Percentiles rank a stretch among this genome's conserved stretches.
Evolutionary conservation across 345 rosid species (phyloP).

Genomic region (Populus davidiana): DNA sequence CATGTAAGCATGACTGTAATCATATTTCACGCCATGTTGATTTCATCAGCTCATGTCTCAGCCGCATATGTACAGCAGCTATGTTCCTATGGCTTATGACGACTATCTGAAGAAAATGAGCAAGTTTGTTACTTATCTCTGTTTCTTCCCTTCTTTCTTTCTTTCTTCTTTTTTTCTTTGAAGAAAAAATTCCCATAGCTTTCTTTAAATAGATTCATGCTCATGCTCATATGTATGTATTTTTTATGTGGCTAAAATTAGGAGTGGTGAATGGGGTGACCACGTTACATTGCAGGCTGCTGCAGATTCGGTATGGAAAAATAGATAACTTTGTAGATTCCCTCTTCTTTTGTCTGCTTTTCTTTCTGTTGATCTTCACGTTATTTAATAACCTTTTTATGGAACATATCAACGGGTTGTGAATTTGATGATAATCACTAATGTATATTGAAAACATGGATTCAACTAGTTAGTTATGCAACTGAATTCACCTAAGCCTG

Average conservation of each 20-base stretch:
- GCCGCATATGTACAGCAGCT: constrained; percentile 45
- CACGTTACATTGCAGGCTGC: constrained; percentile 74
- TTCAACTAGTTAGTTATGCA: neutral
- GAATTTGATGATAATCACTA: neutral
- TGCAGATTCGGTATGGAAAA: constrained; percentile 47
- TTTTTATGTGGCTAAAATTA: constrained; percentile 17
- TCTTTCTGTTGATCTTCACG: neutral
- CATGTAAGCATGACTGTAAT: neutral
- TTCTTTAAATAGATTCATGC: neutral
- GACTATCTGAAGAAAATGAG: constrained; percentile 61
- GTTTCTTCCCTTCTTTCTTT: neutral
- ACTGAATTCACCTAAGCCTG: neutral
- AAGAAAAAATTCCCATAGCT: neutral
- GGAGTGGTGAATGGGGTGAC: constrained; percentile 73
- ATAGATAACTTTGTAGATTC: neutral
- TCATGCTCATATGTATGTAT: neutral
- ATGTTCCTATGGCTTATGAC: constrained; percentile 53
- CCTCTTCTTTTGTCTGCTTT: neutral
- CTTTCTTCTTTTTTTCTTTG: too few species aligned
- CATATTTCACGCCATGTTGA: constrained; percentile 1
- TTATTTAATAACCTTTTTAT: neutral
- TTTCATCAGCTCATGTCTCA: constrained; percentile 43
- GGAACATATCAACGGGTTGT: neutral
- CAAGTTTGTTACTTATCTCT: constrained; percentile 34
- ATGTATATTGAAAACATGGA: neutral